Conservation (phyloP, 805 yeast genomes). For the Pichia californica region DNA sequence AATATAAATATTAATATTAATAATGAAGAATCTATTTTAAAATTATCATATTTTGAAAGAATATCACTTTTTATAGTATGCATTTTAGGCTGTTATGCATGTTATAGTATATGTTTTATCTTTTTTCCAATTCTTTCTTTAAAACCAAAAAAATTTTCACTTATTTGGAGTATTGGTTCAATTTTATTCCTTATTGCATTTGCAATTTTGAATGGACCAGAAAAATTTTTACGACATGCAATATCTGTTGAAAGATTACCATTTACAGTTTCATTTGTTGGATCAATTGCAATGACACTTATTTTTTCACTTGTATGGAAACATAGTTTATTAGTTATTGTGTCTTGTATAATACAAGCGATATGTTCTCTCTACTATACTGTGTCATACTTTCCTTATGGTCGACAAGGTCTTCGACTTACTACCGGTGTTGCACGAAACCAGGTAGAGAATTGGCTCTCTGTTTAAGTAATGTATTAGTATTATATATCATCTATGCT, state of each 20-base stretch:
- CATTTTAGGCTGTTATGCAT: slow-evolving; percentile 59
- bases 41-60: slow-evolving; percentile 66
- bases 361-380: slow-evolving; percentile 79
- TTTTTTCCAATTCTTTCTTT: slow-evolving; percentile 78
- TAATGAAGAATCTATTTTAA: slow-evolving; percentile 31
- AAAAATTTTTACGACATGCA: slow-evolving; percentile 62
- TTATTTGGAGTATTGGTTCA: slow-evolving; percentile 82
- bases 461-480: slow-evolving; percentile 5
- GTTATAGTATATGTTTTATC: slow-evolving; percentile 69
- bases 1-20: neutral
- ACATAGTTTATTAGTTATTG: slow-evolving; percentile 60
- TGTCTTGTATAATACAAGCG: slow-evolving; percentile 64
- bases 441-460: slow-evolving; percentile 26
- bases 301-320: slow-evolving; percentile 59
- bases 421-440: slow-evolving; percentile 43
- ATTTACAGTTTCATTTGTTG: slow-evolving; percentile 67
- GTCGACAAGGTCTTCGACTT: slow-evolving; percentile 61
- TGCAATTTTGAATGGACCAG: slow-evolving; percentile 82
- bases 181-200: slow-evolving; percentile 74
- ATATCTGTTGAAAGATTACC: slow-evolving; percentile 63
- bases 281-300: slow-evolving; percentile 65
- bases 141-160: slow-evolving; percentile 80
- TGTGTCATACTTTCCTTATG: slow-evolving; percentile 87
- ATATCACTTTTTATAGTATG: slow-evolving; percentile 70
- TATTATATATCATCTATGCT: neutral